Conservation (phyloP, 495 filamentous ascomycete species). For the Oleoguttula mirabilis region DNA sequence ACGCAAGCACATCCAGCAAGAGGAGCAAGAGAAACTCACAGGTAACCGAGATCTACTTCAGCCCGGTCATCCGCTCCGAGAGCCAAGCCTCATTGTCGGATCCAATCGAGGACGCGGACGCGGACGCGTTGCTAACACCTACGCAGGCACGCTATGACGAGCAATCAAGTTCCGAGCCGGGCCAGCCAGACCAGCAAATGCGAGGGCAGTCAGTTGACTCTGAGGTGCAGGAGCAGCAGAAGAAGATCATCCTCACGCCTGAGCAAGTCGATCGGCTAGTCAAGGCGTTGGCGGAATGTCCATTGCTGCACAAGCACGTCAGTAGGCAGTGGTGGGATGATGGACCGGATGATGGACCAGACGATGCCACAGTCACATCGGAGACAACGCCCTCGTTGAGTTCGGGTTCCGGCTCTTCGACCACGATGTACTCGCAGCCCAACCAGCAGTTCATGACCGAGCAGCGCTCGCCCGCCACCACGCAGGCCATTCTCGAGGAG, state of each 20-base stretch:
- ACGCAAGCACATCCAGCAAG: neutral
- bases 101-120: neutral
- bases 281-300: constrained; percentile 9
- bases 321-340: constrained; percentile 11
- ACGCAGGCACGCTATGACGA: constrained; percentile 11
- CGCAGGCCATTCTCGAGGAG: neutral
- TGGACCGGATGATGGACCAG: constrained; percentile 2
- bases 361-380: neutral
- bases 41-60: constrained; percentile 12
- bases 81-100: neutral
- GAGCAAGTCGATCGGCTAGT: constrained; percentile 15
- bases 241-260: constrained; percentile 7
- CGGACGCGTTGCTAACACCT: constrained; percentile 4
- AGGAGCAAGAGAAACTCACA: neutral
- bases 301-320: constrained; percentile 10
- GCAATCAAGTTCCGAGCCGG: neutral
- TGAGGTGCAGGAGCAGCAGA: neutral
- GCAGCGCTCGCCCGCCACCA: neutral
- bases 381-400: constrained; percentile 1
- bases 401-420: neutral
- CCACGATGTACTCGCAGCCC: constrained; percentile 5
- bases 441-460: constrained; percentile 1
- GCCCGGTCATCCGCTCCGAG: neutral
- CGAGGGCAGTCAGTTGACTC: too few species aligned
- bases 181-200: neutral